Conservation (phyloP, 1,284 basidiomycete species). For the Microbotryomycetes sp. region DNA sequence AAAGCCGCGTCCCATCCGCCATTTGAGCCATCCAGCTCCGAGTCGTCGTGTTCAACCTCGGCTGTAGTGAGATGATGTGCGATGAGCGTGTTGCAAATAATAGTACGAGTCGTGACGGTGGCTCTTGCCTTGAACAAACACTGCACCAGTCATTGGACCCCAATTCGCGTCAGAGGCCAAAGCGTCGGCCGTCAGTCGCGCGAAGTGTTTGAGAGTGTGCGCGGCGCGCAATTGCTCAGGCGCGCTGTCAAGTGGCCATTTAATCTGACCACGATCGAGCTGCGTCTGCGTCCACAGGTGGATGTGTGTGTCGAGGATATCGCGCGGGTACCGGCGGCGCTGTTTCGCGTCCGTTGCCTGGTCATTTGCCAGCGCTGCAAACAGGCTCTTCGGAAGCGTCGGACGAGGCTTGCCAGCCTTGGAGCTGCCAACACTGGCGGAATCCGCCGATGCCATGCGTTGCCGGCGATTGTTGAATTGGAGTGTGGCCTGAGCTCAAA, state of each 20-base stretch:
- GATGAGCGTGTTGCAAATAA: not conserved
- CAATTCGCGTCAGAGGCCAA: not conserved
- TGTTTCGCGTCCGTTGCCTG: too few species aligned
- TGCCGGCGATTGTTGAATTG: too few species aligned
- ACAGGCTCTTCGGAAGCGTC: too few species aligned
- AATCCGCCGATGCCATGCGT: too few species aligned
- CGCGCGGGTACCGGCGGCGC: slow-evolving; percentile 1
- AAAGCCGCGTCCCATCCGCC: slow-evolving; percentile 25
- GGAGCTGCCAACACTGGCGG: too few species aligned
- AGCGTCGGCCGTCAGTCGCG: not conserved
- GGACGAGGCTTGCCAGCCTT: too few species aligned
- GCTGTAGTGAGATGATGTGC: not conserved
- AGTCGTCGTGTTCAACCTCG: slow-evolving; percentile 14
- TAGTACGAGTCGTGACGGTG: not conserved
- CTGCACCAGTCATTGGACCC: too few species aligned
- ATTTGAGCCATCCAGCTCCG: slow-evolving; percentile 9
- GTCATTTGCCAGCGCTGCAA: too few species aligned
- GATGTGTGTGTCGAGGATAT: slow-evolving; percentile 22
- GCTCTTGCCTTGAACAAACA: not conserved
- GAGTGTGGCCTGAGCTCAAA: too few species aligned
- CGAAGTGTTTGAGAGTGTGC: slow-evolving; percentile 12
- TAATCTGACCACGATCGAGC: slow-evolving; percentile 1
- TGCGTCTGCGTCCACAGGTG: slow-evolving; percentile 18
- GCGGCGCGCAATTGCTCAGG: slow-evolving; percentile 3
- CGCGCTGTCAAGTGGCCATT: slow-evolving; percentile 6